These are phyloP conservation scores for Arthrobotrys sinensis DNA, from an alignment of 2,329 filamentous ascomycete species.

Conservation along the genomic window DNA sequence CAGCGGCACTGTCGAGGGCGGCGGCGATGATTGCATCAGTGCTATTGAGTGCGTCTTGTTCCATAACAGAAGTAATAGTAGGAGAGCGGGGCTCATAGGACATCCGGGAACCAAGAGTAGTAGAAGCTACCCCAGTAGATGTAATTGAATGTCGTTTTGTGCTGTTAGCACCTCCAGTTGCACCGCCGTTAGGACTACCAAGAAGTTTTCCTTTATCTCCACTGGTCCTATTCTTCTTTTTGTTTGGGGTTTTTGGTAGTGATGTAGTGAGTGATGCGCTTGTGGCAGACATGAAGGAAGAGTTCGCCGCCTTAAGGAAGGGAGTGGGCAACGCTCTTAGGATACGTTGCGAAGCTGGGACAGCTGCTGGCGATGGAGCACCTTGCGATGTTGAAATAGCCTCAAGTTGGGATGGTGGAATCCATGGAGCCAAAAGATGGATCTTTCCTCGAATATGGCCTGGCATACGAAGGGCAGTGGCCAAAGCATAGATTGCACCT, in stretches of 20 bases:
- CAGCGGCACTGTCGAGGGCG: conserved; percentile 75
- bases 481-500: conserved; percentile 96
- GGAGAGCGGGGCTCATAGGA: conserved; percentile 62
- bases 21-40: conserved; percentile 69
- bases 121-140: conserved; percentile 47
- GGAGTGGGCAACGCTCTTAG: conserved; percentile 90
- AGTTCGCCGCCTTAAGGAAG: conserved; percentile 93
- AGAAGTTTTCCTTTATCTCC: conserved; percentile 75
- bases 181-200: conserved; percentile 67
- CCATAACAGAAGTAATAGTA: conserved; percentile 63
- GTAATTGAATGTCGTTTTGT: conserved; percentile 66
- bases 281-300: conserved; percentile 92
- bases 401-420: conserved; percentile 93
- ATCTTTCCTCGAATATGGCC: conserved; percentile 95
- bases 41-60: conserved; percentile 63
- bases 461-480: conserved; percentile 93
- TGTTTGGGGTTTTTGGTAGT: conserved; percentile 75
- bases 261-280: conserved; percentile 87
- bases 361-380: conserved; percentile 65
- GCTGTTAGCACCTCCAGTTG: conserved; percentile 65
- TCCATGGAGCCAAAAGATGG: conserved; percentile 95
- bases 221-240: conserved; percentile 64
- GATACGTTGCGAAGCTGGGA: conserved; percentile 92
- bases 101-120: conserved; percentile 42
- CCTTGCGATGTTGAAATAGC: conserved; percentile 78